Conservation (phyloP, 305 asterid genomes). For the Fraxinus velutina region DNA sequence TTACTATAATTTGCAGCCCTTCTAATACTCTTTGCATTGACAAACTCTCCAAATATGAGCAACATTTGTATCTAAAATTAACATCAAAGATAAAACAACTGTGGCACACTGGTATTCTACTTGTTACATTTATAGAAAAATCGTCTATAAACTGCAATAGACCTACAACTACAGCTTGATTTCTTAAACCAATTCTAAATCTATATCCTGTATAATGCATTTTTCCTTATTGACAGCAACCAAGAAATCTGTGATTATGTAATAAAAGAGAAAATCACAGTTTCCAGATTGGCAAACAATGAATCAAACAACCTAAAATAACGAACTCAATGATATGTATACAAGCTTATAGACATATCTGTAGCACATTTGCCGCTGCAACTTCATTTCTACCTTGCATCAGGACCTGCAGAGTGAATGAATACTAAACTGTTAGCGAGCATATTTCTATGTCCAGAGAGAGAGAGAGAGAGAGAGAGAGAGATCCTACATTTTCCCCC, state of each 20-base stretch:
- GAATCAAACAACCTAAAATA: constrained; percentile 36
- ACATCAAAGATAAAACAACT: constrained; percentile 1
- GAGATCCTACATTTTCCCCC: constrained; percentile 6
- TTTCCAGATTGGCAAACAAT: constrained; percentile 51
- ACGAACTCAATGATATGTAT: constrained; percentile 23
- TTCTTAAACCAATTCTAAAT: constrained; percentile 9
- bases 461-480: constrained; percentile 17
- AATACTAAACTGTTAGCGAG: background rate
- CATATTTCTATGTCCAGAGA: background rate
- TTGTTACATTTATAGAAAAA: constrained; percentile 1
- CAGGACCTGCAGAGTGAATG: constrained; percentile 28
- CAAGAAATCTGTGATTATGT: constrained; percentile 45
- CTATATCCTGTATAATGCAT: constrained; percentile 26
- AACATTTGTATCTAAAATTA: constrained; percentile 21
- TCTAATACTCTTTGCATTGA: constrained; percentile 21
- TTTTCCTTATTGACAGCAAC: constrained; percentile 39
- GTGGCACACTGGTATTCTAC: background rate
- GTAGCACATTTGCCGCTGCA: constrained; percentile 20
- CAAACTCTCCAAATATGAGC: constrained; percentile 2
- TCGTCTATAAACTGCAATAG: constrained; percentile 17
- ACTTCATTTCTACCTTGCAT: constrained; percentile 22
- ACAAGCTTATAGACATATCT: constrained; percentile 30
- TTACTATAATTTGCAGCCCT: background rate
- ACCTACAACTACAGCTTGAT: constrained; percentile 14
- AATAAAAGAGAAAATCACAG: constrained; percentile 48